Base-by-base conservation (phyloP, 352 stramenopile genomes). In the Pythium brachiatum region DNA sequence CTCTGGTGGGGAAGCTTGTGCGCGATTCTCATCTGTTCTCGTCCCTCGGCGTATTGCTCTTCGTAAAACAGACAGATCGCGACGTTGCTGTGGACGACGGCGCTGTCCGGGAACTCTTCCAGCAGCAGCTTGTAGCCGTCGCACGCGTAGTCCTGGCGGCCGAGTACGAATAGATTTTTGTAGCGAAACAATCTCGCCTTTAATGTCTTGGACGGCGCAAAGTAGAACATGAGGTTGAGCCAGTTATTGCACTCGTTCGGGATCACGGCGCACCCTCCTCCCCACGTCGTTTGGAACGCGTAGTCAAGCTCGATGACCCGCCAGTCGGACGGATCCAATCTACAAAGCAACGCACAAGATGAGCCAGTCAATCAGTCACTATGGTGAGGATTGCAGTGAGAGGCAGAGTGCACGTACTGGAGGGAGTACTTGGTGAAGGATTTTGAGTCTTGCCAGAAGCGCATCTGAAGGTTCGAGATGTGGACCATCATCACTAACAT, bases 261-360 rank as follows among this genome's bases (percentile, higher is more conserved):
- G 16, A 54, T 23, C 0, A 36, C 34, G 1, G 12, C 50, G 38
- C 66, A 72, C 0, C 64, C 64, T 9, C 29, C 43, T 32, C 34
- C 39, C 36, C 18, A 53, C 4, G 27, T n/a, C 18, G 43, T 12
- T 16, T 66, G 29, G 36, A 54, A 36, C 2, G 57, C 21, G 32
- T 43, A 66, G 2, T 47, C 50, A 1, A 34, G n/a, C 39, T 78
- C 60, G 29, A 78, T 31, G 3, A 75, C 38, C 4, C 73, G 53
- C 68, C 63, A 81, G 56, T 83, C 75, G 2, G 62, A 18, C 12
- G 63, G 68, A 60, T 81, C 70, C 16, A 73, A 13, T 12, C 68
- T 72, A 27, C 55, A 43, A 1, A 11, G 2, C 6, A n/a, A 55
- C n/a, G 11, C 47, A 32, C 3, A 53, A 23, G n/a, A 36, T 38